Percentiles rank a stretch among this genome's conserved stretches.
Evolutionary conservation across 2,329 filamentous ascomycete species (phyloP).

Genomic region (Aureobasidium sp.): DNA sequence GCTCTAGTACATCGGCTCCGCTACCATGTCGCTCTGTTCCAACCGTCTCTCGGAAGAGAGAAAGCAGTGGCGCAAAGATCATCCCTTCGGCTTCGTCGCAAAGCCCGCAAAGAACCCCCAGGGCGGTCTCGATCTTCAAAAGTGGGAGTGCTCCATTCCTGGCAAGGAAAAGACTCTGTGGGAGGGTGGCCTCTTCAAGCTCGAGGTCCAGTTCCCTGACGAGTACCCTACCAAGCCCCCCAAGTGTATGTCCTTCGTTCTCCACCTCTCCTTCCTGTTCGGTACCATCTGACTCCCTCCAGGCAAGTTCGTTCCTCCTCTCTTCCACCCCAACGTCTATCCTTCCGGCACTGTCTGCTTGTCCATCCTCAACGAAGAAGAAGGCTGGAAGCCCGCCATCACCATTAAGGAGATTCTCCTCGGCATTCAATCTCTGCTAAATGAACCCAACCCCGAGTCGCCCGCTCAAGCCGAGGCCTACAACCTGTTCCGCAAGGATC

Average conservation of each 20-base stretch:
- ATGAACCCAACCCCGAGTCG: conserved; percentile 95
- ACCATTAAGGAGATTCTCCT: conserved; percentile 97
- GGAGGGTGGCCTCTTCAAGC: conserved; percentile 96
- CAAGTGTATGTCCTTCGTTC: conserved; percentile 64
- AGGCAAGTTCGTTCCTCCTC: conserved; percentile 94
- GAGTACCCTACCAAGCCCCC: conserved; percentile 98
- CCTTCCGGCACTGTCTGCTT: conserved; percentile 96
- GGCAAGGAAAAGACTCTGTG: conserved; percentile 96
- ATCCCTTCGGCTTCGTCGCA: conserved; percentile 96
- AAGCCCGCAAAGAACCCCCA: conserved; percentile 73
- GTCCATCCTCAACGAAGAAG: conserved; percentile 95
- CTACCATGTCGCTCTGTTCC: conserved; percentile 73
- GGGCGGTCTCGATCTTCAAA: conserved; percentile 83
- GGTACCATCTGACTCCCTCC: conserved; percentile 12
- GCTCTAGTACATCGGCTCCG: neutral
- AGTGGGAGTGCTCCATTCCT: conserved; percentile 93
- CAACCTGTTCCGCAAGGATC: conserved; percentile 91
- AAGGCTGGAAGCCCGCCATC: conserved; percentile 97
- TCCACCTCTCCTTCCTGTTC: neutral
- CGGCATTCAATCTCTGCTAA: conserved; percentile 89
- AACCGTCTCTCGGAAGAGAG: conserved; percentile 85
- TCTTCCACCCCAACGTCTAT: conserved; percentile 98
- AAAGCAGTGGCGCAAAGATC: conserved; percentile 94
- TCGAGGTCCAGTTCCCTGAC: conserved; percentile 87
- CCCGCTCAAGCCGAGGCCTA: conserved; percentile 96